Percentiles rank a stretch among this genome's conserved stretches.
Evolutionary conservation across 2,329 filamentous ascomycete genomes (phyloP).

Genomic region (Penicillium corylophilum): DNA sequence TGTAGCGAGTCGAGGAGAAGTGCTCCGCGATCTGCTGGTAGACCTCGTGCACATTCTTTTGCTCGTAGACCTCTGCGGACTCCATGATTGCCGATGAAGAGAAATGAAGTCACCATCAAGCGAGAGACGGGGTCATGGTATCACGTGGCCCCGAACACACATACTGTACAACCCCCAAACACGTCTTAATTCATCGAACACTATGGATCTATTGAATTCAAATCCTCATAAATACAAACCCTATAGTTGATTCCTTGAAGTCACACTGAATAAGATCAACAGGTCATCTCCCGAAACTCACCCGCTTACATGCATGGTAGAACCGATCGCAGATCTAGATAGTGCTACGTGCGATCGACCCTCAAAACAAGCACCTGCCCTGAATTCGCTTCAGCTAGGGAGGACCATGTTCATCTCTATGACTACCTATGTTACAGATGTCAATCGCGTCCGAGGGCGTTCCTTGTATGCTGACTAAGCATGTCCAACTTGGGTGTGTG

Average conservation of each 20-base stretch:
- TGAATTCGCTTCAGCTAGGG: neutral
- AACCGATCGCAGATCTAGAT: neutral
- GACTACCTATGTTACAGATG: neutral
- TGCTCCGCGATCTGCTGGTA: conserved; percentile 63
- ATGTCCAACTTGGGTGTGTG: neutral
- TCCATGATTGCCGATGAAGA: conserved; percentile 9
- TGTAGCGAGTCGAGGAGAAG: conserved; percentile 58
- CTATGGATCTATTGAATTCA: neutral
- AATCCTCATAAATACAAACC: neutral
- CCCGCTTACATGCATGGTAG: neutral
- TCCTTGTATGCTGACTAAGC: neutral
- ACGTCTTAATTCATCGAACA: neutral
- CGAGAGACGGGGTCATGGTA: conserved; percentile 9
- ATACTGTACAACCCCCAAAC: neutral
- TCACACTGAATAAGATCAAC: neutral
- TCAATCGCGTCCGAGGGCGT: neutral
- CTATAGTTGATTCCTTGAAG: neutral
- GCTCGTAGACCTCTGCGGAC: conserved; percentile 62
- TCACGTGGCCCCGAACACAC: conserved; percentile 13
- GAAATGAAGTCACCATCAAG: conserved; percentile 11
- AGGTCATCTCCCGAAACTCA: neutral
- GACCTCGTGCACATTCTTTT: conserved; percentile 82
- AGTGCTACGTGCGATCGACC: neutral
- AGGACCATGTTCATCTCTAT: neutral
- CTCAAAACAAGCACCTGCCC: neutral